These are phyloP conservation scores for Lentinula sp. DNA, from an alignment of 768 basidiomycete genomes.

Conservation along the genomic window DNA sequence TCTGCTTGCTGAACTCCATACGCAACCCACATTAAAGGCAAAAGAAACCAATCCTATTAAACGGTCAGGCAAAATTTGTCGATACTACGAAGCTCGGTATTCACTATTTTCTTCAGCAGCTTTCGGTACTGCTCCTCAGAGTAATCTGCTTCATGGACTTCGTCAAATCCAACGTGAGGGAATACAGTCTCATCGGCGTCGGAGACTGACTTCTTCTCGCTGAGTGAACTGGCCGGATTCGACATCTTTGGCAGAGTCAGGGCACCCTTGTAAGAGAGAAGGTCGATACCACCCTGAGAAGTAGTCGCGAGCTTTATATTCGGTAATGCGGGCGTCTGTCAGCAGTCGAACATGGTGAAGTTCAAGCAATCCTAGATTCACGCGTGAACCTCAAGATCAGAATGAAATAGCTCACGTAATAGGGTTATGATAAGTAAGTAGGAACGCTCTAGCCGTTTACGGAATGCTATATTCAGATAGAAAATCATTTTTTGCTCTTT, in stretches of 20 bases:
- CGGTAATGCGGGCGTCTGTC: background rate
- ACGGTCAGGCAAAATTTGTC: background rate
- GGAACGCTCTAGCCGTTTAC: background rate
- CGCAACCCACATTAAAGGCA: slow-evolving; percentile 9
- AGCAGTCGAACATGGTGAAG: slow-evolving; percentile 1
- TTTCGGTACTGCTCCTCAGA: slow-evolving; percentile 3
- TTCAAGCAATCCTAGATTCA: background rate
- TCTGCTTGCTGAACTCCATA: slow-evolving; percentile 10
- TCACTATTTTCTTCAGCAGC: slow-evolving; percentile 5
- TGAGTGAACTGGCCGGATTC: background rate
- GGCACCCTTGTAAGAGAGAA: background rate
- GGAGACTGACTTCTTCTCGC: slow-evolving; percentile 4
- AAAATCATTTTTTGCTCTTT: background rate
- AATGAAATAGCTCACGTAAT: background rate
- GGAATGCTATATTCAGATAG: background rate
- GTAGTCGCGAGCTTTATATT: background rate
- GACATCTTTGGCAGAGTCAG: background rate
- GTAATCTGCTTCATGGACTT: slow-evolving; percentile 4
- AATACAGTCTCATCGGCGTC: background rate
- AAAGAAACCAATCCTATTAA: slow-evolving; percentile 3
- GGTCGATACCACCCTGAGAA: background rate
- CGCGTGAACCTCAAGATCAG: background rate
- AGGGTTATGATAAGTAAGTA: background rate
- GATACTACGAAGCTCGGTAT: background rate
- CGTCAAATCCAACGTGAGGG: background rate